Conservation (phyloP, 345 rosid genomes). For the Psidium friedrichsthalianum region DNA sequence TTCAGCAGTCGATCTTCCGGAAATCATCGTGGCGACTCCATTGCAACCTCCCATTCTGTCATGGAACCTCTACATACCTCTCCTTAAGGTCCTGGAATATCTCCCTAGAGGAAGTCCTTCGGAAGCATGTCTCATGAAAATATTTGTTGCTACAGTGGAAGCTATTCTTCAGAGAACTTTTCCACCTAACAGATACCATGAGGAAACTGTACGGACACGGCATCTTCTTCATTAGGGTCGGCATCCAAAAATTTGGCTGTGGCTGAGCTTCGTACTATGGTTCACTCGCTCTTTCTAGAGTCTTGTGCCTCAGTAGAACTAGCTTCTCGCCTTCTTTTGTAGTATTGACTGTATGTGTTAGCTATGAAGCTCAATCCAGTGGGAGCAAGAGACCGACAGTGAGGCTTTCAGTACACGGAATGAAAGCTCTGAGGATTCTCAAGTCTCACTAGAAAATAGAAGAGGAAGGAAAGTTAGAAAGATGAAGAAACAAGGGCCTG, state of each 20-base stretch:
- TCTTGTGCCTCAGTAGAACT: constrained; percentile 86
- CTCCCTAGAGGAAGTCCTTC: constrained; percentile 98
- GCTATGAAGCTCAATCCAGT: constrained; percentile 84
- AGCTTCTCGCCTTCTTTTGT: constrained; percentile 89
- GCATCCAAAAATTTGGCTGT: constrained; percentile 83
- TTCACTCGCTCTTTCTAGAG: constrained; percentile 87
- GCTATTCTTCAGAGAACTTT: constrained; percentile 84
- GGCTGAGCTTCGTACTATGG: constrained; percentile 97
- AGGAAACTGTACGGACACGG: constrained; percentile 43
- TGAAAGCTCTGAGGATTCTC: constrained; percentile 29
- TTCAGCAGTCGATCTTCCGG: constrained; percentile 95
- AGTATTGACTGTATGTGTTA: constrained; percentile 91
- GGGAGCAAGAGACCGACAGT: constrained; percentile 58
- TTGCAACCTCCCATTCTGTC: constrained; percentile 85
- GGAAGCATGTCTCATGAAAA: constrained; percentile 96
- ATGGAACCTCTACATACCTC: constrained; percentile 95
- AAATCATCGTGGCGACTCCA: constrained; percentile 85
- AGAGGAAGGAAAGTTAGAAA: constrained; percentile 33
- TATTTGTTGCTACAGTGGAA: constrained; percentile 90
- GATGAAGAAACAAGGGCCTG: constrained; percentile 78
- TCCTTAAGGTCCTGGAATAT: constrained; percentile 93
- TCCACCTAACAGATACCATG: constrained; percentile 52
- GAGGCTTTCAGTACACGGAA: constrained; percentile 31
- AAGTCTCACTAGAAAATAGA: constrained; percentile 18
- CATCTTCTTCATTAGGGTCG: constrained; percentile 41